These are phyloP conservation scores for Yamadazyma insecticola DNA, from an alignment of 805 yeast genomes.

Conservation along the genomic window DNA sequence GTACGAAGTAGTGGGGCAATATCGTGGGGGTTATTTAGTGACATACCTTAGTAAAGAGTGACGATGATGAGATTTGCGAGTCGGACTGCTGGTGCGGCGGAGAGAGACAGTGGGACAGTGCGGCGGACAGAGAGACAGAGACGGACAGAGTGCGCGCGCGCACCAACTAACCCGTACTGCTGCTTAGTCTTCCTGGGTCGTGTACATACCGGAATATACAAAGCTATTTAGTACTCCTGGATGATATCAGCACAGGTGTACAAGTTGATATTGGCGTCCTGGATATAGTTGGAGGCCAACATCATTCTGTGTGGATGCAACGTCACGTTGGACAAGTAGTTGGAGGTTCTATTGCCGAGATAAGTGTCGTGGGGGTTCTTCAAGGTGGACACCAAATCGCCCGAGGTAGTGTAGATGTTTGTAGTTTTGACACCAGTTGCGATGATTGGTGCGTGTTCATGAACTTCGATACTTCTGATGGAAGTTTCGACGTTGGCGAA, in stretches of 20 bases:
- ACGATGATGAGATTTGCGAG: no score
- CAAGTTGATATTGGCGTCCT: constrained; percentile 66
- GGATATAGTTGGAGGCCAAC: constrained; percentile 79
- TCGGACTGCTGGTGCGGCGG: not conserved
- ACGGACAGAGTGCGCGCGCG: not conserved
- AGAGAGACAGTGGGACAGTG: not conserved
- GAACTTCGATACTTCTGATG: constrained; percentile 69
- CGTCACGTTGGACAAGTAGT: constrained; percentile 59
- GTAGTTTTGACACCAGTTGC: constrained; percentile 82
- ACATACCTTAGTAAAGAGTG: no score
- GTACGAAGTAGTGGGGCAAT: no score
- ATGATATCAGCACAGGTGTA: constrained; percentile 41
- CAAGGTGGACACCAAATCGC: constrained; percentile 64
- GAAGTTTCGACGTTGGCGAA: constrained; percentile 55
- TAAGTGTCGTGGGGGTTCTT: constrained; percentile 44
- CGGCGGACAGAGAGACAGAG: not conserved
- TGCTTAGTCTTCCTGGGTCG: no score
- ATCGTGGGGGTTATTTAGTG: not conserved
- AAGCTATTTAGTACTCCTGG: constrained; percentile 23
- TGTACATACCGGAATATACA: not conserved
- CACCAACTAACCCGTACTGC: no score
- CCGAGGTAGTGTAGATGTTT: constrained; percentile 81
- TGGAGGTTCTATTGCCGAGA: constrained; percentile 42
- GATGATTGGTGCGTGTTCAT: constrained; percentile 94
- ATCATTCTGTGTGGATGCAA: constrained; percentile 96